Evolutionary conservation across 208 protist genomes (phyloP).

Genomic region (Leishmania tarentolae): DNA sequence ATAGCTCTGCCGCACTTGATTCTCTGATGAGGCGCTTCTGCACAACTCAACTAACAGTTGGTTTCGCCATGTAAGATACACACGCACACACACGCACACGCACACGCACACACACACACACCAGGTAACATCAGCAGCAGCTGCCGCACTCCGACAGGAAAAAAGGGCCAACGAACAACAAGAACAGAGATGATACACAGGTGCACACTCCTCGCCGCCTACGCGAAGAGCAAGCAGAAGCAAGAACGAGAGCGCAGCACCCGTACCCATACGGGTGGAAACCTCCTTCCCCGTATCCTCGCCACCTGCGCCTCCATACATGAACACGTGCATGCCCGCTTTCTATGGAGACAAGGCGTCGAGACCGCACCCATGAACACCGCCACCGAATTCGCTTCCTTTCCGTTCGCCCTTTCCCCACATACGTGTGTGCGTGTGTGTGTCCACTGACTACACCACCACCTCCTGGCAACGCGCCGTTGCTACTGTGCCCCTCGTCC

Average conservation of each 20-base stretch:
- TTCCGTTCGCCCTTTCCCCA: too few relatives aligned
- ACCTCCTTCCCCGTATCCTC: too few relatives aligned
- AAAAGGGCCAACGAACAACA: not conserved
- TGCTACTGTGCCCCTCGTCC: too few relatives aligned
- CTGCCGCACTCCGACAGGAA: not conserved
- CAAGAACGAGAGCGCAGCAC: too few relatives aligned
- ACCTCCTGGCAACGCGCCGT: too few relatives aligned
- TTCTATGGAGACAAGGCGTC: not conserved
- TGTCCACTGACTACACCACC: not conserved
- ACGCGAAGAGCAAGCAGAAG: too few relatives aligned
- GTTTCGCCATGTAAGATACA: not conserved
- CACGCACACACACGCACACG: not conserved
- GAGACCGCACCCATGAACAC: not conserved
- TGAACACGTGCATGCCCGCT: not conserved
- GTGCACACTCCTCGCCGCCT: too few relatives aligned
- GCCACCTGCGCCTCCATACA: not conserved
- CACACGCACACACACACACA: constrained; percentile 7
- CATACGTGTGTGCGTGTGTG: not conserved
- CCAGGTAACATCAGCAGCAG: not conserved
- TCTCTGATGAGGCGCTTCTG: not conserved
- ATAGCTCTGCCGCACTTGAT: not conserved
- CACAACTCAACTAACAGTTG: not conserved
- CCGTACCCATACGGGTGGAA: not conserved
- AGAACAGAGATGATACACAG: not conserved
- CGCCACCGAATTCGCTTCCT: too few relatives aligned